A percentile compares a stretch with the other conserved stretches of the same genome.
These are phyloP conservation scores for Juncus effusus DNA, from an alignment of 176 grass and related monocot genomes.

Conservation along the genomic window DNA sequence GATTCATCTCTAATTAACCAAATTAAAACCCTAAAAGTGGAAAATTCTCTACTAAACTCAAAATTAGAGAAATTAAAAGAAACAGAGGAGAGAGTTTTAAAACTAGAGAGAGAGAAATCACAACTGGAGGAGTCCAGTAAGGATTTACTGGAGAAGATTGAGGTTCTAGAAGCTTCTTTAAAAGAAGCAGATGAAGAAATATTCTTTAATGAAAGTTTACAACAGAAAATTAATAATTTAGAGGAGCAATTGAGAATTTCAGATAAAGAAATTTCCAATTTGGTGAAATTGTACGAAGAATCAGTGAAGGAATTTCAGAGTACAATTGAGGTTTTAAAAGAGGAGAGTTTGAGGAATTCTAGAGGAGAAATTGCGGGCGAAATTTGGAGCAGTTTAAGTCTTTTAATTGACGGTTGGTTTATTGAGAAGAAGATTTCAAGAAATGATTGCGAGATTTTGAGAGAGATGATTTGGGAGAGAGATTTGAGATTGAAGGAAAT, in stretches of 20 bases:
- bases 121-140: conserved; percentile 53
- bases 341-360: conserved; percentile 52
- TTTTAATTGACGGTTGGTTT: conserved; percentile 84
- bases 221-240: conserved; percentile 55
- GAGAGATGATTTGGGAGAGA: conserved; percentile 74
- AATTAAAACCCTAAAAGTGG: conserved; percentile 46
- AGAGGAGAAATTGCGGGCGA: conserved; percentile 49
- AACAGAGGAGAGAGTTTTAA: conserved; percentile 52
- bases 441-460: conserved; percentile 50
- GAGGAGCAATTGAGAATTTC: conserved; percentile 56
- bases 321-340: conserved; percentile 61
- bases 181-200: conserved; percentile 43
- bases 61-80: conserved; percentile 47
- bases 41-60: conserved; percentile 56
- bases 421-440: conserved; percentile 85
- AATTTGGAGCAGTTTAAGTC: conserved; percentile 77
- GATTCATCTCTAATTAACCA: conserved; percentile 35
- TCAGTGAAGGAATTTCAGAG: conserved; percentile 78
- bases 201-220: conserved; percentile 59
- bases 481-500: conserved; percentile 60
- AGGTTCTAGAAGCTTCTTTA: conserved; percentile 41
- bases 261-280: conserved; percentile 61
- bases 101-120: conserved; percentile 64
- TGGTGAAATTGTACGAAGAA: conserved; percentile 74
- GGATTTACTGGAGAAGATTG: conserved; percentile 47